A percentile compares a stretch with the other conserved stretches of the same genome.
These are phyloP conservation scores for Hymenoscyphus linearis DNA, from an alignment of 2,329 filamentous ascomycete species.

Conservation along the genomic window DNA sequence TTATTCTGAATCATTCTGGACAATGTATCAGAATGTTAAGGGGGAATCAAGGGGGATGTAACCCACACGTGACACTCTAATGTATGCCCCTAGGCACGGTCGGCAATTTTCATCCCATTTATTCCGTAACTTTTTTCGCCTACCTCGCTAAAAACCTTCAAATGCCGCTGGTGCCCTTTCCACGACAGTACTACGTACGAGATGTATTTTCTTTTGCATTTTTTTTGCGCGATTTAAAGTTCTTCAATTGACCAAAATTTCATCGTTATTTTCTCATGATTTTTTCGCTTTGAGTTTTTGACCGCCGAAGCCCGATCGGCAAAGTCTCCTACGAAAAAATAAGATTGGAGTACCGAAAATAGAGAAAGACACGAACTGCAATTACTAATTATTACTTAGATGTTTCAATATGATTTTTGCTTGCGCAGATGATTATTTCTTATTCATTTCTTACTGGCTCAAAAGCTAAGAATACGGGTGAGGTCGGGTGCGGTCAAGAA, in stretches of 20 bases:
- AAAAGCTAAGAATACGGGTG: neutral
- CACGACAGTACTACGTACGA: no score
- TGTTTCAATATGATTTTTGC: neutral
- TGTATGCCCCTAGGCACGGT: no score
- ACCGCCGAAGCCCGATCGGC: neutral
- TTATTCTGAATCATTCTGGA: neutral
- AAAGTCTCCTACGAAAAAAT: neutral
- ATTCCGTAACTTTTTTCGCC: neutral
- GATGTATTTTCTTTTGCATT: neutral
- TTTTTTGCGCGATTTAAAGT: neutral
- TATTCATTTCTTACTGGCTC: neutral
- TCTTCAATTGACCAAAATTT: neutral
- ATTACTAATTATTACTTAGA: neutral
- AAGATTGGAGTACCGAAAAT: neutral
- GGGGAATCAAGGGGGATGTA: neutral
- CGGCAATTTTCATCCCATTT: no score
- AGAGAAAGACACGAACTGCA: neutral
- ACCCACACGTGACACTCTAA: neutral
- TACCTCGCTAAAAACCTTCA: no score
- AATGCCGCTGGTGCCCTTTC: no score
- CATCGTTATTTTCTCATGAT: neutral
- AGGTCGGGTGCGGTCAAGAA: neutral
- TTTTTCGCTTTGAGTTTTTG: neutral
- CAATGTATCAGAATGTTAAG: neutral
- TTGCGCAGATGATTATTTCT: neutral